Conservation (phyloP, 2,329 filamentous ascomycete genomes). For the Apiospora pterosperma region DNA sequence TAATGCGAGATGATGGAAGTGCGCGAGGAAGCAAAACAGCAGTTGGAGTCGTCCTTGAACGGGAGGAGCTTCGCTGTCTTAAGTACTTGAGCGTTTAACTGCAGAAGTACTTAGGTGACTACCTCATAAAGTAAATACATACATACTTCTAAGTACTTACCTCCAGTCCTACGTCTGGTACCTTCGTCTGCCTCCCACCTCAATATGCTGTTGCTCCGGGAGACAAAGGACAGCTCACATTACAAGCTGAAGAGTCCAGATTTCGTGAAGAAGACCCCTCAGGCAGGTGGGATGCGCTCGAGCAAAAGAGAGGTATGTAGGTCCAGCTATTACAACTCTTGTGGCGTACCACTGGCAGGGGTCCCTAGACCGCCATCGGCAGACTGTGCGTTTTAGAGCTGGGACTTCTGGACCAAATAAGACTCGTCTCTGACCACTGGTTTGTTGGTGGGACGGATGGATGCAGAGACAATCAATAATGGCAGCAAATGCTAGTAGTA, state of each 20-base stretch:
- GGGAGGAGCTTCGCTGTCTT: background rate
- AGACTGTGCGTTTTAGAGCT: slow-evolving; percentile 2
- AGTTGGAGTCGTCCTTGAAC: background rate
- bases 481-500: background rate
- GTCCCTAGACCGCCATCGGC: background rate
- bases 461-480: background rate
- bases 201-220: background rate
- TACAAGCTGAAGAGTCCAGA: background rate
- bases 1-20: background rate
- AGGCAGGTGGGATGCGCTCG: background rate
- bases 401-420: background rate
- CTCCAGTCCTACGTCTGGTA: background rate
- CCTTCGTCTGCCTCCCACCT: background rate
- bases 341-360: background rate
- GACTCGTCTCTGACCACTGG: background rate
- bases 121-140: background rate
- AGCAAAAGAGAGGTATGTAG: background rate
- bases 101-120: background rate
- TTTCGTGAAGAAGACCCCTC: background rate
- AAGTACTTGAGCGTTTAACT: background rate
- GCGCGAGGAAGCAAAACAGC: background rate
- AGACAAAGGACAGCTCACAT: background rate
- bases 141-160: background rate
- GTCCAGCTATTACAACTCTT: background rate
- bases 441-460: slow-evolving; percentile 1